phyloP scores from a whole-genome alignment of 164 flowering plant genomes.

The Umbilicus rupestris region DNA sequence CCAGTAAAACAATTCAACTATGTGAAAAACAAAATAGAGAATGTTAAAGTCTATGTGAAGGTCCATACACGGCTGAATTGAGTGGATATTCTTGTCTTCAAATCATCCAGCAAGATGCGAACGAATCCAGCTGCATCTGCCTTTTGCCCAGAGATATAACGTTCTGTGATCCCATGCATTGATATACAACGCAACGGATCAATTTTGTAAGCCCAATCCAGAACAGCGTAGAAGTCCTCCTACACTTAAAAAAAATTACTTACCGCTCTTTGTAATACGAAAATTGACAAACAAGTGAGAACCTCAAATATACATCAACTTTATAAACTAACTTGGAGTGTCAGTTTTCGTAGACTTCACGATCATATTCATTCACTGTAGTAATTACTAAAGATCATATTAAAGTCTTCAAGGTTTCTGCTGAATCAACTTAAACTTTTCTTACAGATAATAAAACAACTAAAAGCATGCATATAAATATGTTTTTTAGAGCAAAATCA shows the following conservation, averaged over 20 bases:
- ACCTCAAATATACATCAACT: background rate
- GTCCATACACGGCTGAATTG: conserved; percentile 64
- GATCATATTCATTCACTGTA: background rate
- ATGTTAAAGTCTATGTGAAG: background rate
- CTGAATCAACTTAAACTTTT: no score
- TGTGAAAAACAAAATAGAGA: background rate
- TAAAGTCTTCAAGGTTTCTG: background rate
- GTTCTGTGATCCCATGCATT: conserved; percentile 98
- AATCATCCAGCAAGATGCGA: conserved; percentile 84
- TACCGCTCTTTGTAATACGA: background rate
- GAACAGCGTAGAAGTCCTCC: conserved; percentile 97
- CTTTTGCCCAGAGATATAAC: conserved; percentile 91
- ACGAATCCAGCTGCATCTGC: conserved; percentile 99
- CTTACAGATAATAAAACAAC: background rate
- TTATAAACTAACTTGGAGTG: background rate
- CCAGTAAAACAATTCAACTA: background rate
- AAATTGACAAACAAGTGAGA: background rate
- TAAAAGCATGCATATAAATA: background rate
- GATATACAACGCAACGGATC: conserved; percentile 98
- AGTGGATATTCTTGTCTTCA: conserved; percentile 77
- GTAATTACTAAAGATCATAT: background rate
- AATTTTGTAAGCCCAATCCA: conserved; percentile 99
- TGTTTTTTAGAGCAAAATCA: no score
- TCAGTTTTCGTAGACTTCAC: background rate
- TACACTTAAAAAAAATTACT: conserved; percentile 13